Evolutionary conservation across 2,329 filamentous ascomycete species (phyloP).

Genomic region (Hirsutella rhossiliensis): DNA sequence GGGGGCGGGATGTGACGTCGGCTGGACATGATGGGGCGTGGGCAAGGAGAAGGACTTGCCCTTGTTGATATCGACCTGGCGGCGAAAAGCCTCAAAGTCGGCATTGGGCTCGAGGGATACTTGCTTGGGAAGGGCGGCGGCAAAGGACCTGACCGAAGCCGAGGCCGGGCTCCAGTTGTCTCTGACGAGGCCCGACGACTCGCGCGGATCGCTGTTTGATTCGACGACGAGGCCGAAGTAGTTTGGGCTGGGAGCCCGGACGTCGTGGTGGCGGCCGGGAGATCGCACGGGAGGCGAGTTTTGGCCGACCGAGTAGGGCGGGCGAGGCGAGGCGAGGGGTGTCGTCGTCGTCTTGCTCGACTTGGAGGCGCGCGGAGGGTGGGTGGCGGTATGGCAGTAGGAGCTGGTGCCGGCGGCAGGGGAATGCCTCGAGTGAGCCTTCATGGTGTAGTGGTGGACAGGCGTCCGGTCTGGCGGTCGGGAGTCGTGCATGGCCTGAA

Average conservation of each 20-base stretch:
- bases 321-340: conserved; percentile 38
- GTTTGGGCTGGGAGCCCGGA: conserved; percentile 57
- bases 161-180: conserved; percentile 66
- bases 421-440: conserved; percentile 27
- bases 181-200: conserved; percentile 50
- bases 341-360: conserved; percentile 35
- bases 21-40: conserved; percentile 30
- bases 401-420: conserved; percentile 17
- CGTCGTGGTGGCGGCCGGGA: conserved; percentile 23
- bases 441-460: conserved; percentile 34
- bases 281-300: conserved; percentile 39
- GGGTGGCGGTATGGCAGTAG: conserved; percentile 25
- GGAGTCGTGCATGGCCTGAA: conserved; percentile 17
- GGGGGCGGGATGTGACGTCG: conserved; percentile 14
- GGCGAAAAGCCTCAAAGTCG: conserved; percentile 70
- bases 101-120: conserved; percentile 64
- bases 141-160: conserved; percentile 59
- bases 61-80: conserved; percentile 55
- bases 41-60: conserved; percentile 33
- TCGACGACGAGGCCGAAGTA: conserved; percentile 75
- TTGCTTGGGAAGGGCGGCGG: conserved; percentile 54
- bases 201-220: conserved; percentile 44
- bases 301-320: conserved; percentile 43
- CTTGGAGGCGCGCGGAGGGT: conserved; percentile 26
- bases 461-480: conserved; percentile 21